A percentile compares a stretch with the other conserved stretches of the same genome.
Evolutionary conservation across 179 eudicot genomes (phyloP).

Genomic region (Sideroxylon spinosum): DNA sequence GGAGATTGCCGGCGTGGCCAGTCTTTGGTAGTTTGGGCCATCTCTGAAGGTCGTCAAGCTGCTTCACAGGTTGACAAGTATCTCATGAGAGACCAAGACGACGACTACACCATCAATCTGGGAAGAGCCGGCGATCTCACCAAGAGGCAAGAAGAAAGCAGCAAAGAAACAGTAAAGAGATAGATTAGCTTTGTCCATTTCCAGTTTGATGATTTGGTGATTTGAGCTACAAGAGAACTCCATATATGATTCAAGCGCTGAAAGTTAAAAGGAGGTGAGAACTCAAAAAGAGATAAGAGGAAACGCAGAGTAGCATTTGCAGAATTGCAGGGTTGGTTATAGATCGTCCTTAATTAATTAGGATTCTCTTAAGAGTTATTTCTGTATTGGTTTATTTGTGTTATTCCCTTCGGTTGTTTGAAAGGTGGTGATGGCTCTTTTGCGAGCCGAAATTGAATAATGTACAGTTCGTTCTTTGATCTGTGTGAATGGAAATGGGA

Average conservation of each 20-base stretch:
- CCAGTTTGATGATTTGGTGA: too few species aligned
- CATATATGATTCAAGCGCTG: constrained; percentile 9
- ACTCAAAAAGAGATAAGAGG: background rate
- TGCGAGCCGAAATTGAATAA: background rate
- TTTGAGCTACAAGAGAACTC: background rate
- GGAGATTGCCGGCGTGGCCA: constrained; percentile 96
- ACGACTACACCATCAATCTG: background rate
- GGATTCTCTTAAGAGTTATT: too few species aligned
- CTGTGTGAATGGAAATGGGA: background rate
- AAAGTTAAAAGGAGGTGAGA: background rate
- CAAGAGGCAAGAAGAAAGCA: constrained; percentile 21
- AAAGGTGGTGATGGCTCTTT: background rate
- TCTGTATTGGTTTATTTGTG: constrained; percentile 2
- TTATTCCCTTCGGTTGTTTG: background rate
- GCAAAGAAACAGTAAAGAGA: constrained; percentile 24
- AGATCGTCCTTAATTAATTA: background rate
- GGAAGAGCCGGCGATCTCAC: background rate
- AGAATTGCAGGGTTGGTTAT: background rate
- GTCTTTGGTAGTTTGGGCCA: constrained; percentile 96
- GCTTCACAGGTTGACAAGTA: constrained; percentile 75
- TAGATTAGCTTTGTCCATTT: background rate
- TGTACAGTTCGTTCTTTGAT: constrained; percentile 14
- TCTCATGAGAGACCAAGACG: constrained; percentile 43
- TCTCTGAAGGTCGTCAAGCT: constrained; percentile 84
- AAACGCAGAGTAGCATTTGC: background rate